Conservation (phyloP, 2,329 filamentous ascomycete genomes). For the Dactylonectria macrodidyma region DNA sequence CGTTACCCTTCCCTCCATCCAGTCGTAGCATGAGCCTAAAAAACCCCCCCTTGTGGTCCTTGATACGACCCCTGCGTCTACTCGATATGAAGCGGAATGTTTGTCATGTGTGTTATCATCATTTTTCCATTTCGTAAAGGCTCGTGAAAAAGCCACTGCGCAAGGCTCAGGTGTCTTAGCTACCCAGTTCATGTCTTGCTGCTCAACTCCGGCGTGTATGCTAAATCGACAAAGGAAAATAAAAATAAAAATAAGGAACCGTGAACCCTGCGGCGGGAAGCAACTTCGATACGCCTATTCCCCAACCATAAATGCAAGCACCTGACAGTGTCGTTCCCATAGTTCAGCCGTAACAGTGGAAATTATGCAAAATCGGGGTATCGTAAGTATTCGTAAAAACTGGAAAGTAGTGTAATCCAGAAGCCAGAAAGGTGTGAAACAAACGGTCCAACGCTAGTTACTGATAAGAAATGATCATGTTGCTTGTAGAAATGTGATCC, state of each 20-base stretch:
- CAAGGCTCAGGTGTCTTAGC: not conserved
- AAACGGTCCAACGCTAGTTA: not conserved
- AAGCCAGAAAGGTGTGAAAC: conserved; percentile 9
- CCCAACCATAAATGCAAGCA: conserved; percentile 33
- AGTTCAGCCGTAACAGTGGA: conserved; percentile 7
- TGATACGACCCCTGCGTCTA: conserved; percentile 2
- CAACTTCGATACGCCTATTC: conserved; percentile 13
- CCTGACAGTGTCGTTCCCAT: conserved; percentile 38
- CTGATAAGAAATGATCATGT: not conserved
- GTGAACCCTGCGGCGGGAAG: conserved; percentile 27
- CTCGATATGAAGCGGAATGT: conserved; percentile 23
- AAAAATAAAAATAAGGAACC: conserved; percentile 18
- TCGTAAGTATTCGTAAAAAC: conserved; percentile 41
- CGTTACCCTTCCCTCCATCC: not conserved
- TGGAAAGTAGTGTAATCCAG: conserved; percentile 32
- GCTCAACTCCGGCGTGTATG: not conserved
- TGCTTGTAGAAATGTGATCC: not conserved
- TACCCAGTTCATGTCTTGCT: not conserved
- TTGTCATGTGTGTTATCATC: not conserved
- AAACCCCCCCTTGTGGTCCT: not conserved
- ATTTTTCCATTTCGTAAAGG: not conserved
- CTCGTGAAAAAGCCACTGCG: not conserved
- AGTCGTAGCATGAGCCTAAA: not conserved
- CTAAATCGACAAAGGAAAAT: not conserved
- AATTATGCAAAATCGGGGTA: conserved; percentile 34